Percentiles rank a stretch among this genome's conserved stretches.
These are phyloP conservation scores for Rutstroemia sp. DNA, from an alignment of 2,329 filamentous ascomycete species.

Conservation along the genomic window DNA sequence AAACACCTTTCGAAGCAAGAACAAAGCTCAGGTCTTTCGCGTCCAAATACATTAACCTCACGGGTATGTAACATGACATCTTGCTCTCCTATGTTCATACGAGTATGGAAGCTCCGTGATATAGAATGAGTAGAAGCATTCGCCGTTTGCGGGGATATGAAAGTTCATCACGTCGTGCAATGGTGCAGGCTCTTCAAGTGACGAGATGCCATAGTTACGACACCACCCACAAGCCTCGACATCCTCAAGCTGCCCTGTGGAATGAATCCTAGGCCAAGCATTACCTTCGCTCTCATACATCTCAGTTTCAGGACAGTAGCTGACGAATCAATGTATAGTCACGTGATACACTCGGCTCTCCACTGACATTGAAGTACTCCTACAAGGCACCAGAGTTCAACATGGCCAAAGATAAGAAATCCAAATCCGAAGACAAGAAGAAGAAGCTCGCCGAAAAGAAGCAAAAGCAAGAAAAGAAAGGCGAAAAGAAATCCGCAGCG, in stretches of 20 bases:
- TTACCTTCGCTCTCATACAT: not conserved
- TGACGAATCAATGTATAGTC: not conserved
- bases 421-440: constrained; percentile 40
- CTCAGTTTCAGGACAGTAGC: not conserved
- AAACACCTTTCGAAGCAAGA: too few species aligned
- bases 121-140: too few species aligned
- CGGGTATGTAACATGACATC: too few species aligned
- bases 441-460: constrained; percentile 55
- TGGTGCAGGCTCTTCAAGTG: not conserved
- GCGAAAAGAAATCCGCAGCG: constrained; percentile 73
- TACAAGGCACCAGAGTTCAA: not conserved
- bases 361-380: too few species aligned
- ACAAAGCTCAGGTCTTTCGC: too few species aligned
- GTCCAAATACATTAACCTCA: too few species aligned
- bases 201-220: not conserved
- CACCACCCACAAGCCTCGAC: too few species aligned
- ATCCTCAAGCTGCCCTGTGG: not conserved
- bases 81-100: too few species aligned
- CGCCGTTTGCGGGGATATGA: not conserved
- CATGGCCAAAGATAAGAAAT: constrained; percentile 48
- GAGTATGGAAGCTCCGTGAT: too few species aligned
- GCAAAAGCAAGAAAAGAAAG: constrained; percentile 79
- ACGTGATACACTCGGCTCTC: not conserved
- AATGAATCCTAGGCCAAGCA: not conserved
- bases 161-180: not conserved